Conservation (phyloP, 2,329 filamentous ascomycete genomes). For the Cladosporium sp. region DNA sequence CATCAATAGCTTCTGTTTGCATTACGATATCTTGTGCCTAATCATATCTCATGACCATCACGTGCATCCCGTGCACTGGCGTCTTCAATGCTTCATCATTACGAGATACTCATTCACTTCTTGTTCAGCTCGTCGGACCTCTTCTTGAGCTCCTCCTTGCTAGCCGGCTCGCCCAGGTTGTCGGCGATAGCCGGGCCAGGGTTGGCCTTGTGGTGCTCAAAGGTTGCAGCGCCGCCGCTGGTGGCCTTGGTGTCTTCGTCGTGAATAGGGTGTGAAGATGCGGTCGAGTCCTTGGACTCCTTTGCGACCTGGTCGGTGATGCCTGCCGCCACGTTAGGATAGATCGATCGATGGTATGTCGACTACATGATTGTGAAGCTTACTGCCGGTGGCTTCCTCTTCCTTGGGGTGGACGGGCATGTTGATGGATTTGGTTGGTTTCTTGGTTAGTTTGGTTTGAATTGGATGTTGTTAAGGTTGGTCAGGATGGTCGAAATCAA, state of each 20-base stretch:
- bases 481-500: neutral
- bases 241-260: conserved; percentile 28
- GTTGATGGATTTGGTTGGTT: conserved; percentile 13
- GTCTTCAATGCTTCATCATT: neutral
- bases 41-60: conserved; percentile 2
- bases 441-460: neutral
- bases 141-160: conserved; percentile 48
- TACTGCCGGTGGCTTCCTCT: conserved; percentile 36
- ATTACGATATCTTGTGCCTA: neutral
- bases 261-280: conserved; percentile 34
- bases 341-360: no score
- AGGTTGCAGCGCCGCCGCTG: conserved; percentile 33
- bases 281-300: conserved; percentile 39
- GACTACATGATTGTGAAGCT: conserved; percentile 16
- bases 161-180: conserved; percentile 41
- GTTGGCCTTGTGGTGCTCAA: conserved; percentile 40
- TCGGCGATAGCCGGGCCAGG: conserved; percentile 44
- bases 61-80: neutral
- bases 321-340: conserved; percentile 25
- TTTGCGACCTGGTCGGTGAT: conserved; percentile 45
- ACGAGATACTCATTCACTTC: neutral
- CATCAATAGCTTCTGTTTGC: neutral
- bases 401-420: conserved; percentile 43
- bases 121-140: conserved; percentile 49
- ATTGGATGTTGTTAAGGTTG: neutral